Evolutionary conservation across 2,329 filamentous ascomycete species (phyloP).

Genomic region (Akanthomyces muscarius): DNA sequence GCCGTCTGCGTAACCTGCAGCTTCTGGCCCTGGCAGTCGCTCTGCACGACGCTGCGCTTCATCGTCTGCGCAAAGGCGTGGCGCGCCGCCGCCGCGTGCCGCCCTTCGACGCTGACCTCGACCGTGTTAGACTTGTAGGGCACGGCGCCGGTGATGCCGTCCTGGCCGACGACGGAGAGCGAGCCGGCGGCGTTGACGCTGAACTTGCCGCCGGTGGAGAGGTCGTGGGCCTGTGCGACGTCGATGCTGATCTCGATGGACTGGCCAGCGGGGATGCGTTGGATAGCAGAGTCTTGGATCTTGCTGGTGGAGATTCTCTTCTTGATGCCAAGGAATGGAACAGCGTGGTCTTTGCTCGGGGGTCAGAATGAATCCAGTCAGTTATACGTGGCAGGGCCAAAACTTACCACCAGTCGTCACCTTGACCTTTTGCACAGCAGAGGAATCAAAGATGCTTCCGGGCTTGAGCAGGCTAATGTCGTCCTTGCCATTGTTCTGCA

Average conservation of each 20-base stretch:
- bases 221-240: slow-evolving; percentile 48
- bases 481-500: slow-evolving; percentile 45
- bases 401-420: slow-evolving; percentile 41
- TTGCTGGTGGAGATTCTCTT: slow-evolving; percentile 40
- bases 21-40: slow-evolving; percentile 47
- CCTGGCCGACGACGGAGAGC: slow-evolving; percentile 47
- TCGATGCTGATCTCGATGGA: slow-evolving; percentile 48
- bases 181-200: slow-evolving; percentile 50
- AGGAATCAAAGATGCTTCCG: slow-evolving; percentile 44
- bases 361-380: neutral
- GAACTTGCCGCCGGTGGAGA: slow-evolving; percentile 44
- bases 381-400: neutral
- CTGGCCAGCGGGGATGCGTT: slow-evolving; percentile 39
- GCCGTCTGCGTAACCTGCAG: slow-evolving; percentile 39
- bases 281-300: slow-evolving; percentile 43
- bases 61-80: slow-evolving; percentile 35
- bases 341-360: slow-evolving; percentile 30
- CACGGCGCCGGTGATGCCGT: slow-evolving; percentile 47
- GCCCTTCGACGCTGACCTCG: slow-evolving; percentile 52
- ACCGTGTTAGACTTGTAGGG: slow-evolving; percentile 54
- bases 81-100: slow-evolving; percentile 45
- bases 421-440: slow-evolving; percentile 45
- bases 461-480: slow-evolving; percentile 45
- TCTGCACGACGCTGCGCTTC: slow-evolving; percentile 47
- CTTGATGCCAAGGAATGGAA: slow-evolving; percentile 48